These are phyloP conservation scores for Eimeria acervulina DNA, from an alignment of 169 alveolate genomes.

Conservation along the genomic window DNA sequence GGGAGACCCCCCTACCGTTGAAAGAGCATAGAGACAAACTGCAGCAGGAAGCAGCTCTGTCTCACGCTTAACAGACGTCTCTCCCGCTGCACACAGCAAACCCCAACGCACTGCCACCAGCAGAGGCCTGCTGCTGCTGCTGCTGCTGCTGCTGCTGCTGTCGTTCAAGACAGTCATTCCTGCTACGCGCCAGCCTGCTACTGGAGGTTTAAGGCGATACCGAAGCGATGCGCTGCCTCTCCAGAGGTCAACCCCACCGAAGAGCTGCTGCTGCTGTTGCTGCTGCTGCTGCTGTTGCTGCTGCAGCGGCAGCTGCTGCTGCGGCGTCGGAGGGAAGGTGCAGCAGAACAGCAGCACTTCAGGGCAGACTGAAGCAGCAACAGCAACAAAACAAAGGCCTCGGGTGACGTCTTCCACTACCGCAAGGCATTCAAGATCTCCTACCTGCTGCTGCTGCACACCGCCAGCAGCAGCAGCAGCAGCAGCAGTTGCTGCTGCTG, in stretches of 20 bases:
- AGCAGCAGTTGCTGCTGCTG: neutral
- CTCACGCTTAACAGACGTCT: neutral
- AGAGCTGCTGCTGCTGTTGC: constrained; percentile 8
- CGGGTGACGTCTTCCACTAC: neutral
- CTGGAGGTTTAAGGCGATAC: neutral
- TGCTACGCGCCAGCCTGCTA: neutral
- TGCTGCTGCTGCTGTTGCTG: neutral
- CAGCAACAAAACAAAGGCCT: constrained; percentile 31
- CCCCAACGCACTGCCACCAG: constrained; percentile 50
- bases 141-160: constrained; percentile 60
- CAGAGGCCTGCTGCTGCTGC: neutral
- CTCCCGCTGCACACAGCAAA: neutral
- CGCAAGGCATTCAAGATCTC: neutral
- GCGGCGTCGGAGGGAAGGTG: constrained; percentile 25
- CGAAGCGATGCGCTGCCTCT: constrained; percentile 15
- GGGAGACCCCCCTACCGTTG: neutral
- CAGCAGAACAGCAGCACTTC: constrained; percentile 43
- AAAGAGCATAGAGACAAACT: neutral
- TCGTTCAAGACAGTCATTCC: constrained; percentile 12
- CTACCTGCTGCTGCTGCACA: neutral
- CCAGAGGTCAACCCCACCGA: constrained; percentile 34
- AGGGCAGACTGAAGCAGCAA: constrained; percentile 1
- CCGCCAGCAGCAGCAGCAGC: neutral
- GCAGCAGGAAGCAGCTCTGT: neutral
- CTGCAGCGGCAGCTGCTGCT: constrained; percentile 20